Evolutionary conservation across 768 basidiomycete genomes (phyloP).

Genomic region (Lactarius indigo): DNA sequence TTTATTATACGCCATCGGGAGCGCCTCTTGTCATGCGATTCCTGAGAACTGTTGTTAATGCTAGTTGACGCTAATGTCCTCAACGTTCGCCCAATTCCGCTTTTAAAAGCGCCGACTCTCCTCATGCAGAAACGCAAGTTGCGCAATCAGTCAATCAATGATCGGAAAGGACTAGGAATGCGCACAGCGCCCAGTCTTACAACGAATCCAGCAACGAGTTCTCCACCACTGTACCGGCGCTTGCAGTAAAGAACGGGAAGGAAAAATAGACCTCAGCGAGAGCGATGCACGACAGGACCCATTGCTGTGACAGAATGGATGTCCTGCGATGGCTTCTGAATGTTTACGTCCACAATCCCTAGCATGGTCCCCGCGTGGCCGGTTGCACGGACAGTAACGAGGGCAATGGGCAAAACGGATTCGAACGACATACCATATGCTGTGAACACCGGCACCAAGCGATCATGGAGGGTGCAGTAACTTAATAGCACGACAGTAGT

Average conservation of each 20-base stretch:
- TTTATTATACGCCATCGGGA: not conserved
- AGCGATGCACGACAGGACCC: not conserved
- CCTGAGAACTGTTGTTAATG: not conserved
- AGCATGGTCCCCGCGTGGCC: not conserved
- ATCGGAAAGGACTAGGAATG: not conserved
- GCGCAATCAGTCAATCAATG: not conserved
- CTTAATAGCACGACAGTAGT: not conserved
- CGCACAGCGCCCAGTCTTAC: not conserved
- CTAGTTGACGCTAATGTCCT: not conserved
- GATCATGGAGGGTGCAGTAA: not conserved
- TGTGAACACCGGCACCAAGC: not conserved
- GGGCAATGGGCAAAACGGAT: not conserved
- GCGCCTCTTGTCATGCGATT: not conserved
- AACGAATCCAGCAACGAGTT: not conserved
- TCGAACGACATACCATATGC: not conserved
- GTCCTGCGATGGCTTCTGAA: not conserved
- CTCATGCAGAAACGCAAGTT: not conserved
- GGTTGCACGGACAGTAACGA: not conserved
- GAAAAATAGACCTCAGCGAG: not conserved
- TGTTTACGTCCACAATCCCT: not conserved
- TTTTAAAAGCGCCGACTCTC: not conserved
- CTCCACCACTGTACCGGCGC: not conserved
- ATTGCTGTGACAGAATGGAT: not conserved
- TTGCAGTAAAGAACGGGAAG: not conserved
- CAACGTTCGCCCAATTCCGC: not conserved